Evolutionary conservation across 1,139 yeast species (phyloP).

Genomic region (Suhomyces wounanorum): DNA sequence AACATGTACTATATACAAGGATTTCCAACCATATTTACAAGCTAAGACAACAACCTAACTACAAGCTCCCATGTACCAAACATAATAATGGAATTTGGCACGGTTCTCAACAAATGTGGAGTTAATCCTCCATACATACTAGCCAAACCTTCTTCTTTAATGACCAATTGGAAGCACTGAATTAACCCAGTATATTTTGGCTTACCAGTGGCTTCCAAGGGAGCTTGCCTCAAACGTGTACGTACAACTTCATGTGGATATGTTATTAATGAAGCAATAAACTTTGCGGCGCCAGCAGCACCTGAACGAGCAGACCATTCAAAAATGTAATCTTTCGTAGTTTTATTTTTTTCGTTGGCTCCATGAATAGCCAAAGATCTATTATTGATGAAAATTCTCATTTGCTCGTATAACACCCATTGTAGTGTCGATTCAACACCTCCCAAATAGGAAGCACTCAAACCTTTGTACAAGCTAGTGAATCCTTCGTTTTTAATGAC

Average conservation of each 20-base stretch:
- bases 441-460: slow-evolving; percentile 93
- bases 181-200: slow-evolving; percentile 88
- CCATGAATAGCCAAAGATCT: slow-evolving; percentile 54
- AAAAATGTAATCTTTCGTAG: slow-evolving; percentile 64
- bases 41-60: slow-evolving; percentile 60
- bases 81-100: slow-evolving; percentile 97
- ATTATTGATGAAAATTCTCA: slow-evolving; percentile 70
- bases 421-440: slow-evolving; percentile 92
- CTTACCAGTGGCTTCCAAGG: slow-evolving; percentile 67
- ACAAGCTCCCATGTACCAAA: slow-evolving; percentile 99
- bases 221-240: slow-evolving; percentile 95
- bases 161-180: slow-evolving; percentile 79
- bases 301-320: slow-evolving; percentile 98
- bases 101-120: slow-evolving; percentile 94
- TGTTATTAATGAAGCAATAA: slow-evolving; percentile 87
- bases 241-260: slow-evolving; percentile 98
- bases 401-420: slow-evolving; percentile 96
- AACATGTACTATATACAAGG: slow-evolving; percentile 16
- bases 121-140: slow-evolving; percentile 98
- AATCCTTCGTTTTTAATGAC: slow-evolving; percentile 79
- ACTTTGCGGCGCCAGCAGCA: slow-evolving; percentile 96
- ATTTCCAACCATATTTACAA: slow-evolving; percentile 4
- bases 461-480: slow-evolving; percentile 77
- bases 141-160: slow-evolving; percentile 87
- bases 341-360: slow-evolving; percentile 41